Percentiles rank a stretch among this genome's conserved stretches.
Conservation (phyloP, 2,329 filamentous ascomycete genomes). For the Monilinia aucupariae region DNA sequence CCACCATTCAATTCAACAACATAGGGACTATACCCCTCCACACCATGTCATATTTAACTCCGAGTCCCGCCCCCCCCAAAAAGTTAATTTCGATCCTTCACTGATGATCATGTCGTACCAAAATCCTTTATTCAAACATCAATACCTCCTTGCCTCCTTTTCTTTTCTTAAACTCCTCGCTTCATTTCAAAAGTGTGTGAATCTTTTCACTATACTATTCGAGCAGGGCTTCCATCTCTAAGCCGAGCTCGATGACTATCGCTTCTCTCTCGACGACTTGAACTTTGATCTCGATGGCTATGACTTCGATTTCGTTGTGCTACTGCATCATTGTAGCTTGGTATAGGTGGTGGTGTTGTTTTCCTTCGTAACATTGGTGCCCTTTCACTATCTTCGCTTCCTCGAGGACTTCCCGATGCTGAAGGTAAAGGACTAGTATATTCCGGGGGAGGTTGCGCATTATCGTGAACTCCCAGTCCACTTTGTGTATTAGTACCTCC, state of each 20-base stretch:
- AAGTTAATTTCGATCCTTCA: not conserved
- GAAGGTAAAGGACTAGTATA: conserved; percentile 63
- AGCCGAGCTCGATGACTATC: conserved; percentile 23
- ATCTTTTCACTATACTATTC: conserved; percentile 6
- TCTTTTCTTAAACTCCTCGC: conserved; percentile 1
- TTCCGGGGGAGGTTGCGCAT: conserved; percentile 62
- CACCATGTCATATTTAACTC: conserved; percentile 13
- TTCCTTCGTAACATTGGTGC: conserved; percentile 44
- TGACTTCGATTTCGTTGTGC: conserved; percentile 29
- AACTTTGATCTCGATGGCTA: conserved; percentile 22
- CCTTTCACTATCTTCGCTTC: conserved; percentile 49
- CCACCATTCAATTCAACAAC: conserved; percentile 10
- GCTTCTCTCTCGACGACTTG: conserved; percentile 20
- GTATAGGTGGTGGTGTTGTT: conserved; percentile 34
- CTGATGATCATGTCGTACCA: not conserved
- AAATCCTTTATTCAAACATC: conserved; percentile 16
- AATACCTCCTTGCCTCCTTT: not conserved
- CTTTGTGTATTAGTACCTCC: conserved; percentile 21
- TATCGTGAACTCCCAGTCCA: conserved; percentile 38
- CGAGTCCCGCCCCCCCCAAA: not conserved
- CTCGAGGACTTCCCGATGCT: conserved; percentile 40
- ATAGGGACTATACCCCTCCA: conserved; percentile 6
- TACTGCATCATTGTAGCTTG: conserved; percentile 35
- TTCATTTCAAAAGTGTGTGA: not conserved
- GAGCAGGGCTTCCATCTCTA: conserved; percentile 15